Conservation (phyloP, 2,329 filamentous ascomycete genomes). For the Claviceps purpurea region DNA sequence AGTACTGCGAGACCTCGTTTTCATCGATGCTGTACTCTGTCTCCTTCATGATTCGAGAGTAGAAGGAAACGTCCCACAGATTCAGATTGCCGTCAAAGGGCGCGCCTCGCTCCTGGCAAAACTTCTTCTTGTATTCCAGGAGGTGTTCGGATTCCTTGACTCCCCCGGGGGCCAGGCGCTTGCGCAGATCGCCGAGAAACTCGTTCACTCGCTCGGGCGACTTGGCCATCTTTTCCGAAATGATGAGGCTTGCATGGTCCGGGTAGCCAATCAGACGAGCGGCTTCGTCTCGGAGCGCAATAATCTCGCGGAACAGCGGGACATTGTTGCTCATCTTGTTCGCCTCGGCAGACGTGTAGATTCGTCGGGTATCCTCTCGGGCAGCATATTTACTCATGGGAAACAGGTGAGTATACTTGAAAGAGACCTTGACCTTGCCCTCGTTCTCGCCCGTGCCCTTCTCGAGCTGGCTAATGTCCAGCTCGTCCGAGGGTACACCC, state of each 20-base stretch:
- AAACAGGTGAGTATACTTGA: conserved; percentile 76
- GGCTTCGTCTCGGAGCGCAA: conserved; percentile 63
- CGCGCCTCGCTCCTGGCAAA: conserved; percentile 45
- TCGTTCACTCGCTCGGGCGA: conserved; percentile 55
- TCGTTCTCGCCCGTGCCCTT: conserved; percentile 61
- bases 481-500: conserved; percentile 59
- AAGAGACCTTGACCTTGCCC: conserved; percentile 60
- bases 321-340: conserved; percentile 52
- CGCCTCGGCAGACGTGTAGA: conserved; percentile 12
- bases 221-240: conserved; percentile 82
- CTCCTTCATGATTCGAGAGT: conserved; percentile 68
- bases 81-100: conserved; percentile 59
- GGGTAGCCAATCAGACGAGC: conserved; percentile 65
- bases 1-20: conserved; percentile 70
- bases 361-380: conserved; percentile 53
- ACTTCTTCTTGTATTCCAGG: conserved; percentile 60
- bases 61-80: conserved; percentile 72
- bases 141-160: conserved; percentile 56
- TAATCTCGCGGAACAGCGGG: conserved; percentile 59
- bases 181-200: conserved; percentile 58
- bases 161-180: conserved; percentile 54
- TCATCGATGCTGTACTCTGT: conserved; percentile 71
- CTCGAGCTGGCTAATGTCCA: conserved; percentile 49
- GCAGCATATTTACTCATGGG: conserved; percentile 66
- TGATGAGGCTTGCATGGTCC: conserved; percentile 61